Percentiles rank a stretch among this genome's conserved stretches.
Conservation (phyloP, 768 basidiomycete species). For the Lentinula boryana region DNA sequence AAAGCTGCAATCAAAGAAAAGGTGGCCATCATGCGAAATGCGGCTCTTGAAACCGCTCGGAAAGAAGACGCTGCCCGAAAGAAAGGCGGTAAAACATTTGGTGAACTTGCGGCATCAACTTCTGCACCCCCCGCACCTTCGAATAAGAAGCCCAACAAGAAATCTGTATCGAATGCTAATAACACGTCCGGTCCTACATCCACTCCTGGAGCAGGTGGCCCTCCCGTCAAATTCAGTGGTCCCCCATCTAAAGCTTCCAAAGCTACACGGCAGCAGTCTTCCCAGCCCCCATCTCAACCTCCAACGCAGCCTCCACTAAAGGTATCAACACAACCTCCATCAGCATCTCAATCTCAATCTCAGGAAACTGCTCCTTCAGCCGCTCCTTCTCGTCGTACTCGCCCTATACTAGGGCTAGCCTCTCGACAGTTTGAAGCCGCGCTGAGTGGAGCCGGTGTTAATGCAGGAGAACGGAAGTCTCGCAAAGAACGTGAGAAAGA, state of each 20-base stretch:
- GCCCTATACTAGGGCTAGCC: constrained; percentile 58
- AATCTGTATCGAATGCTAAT: constrained; percentile 17
- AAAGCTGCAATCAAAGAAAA: constrained; percentile 69
- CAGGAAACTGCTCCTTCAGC: constrained; percentile 9
- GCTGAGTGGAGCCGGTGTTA: constrained; percentile 55
- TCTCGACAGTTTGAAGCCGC: constrained; percentile 72
- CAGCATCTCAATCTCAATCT: constrained; percentile 11
- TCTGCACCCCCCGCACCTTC: background rate
- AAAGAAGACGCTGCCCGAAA: constrained; percentile 29
- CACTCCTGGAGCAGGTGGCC: constrained; percentile 22
- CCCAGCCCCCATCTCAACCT: constrained; percentile 4
- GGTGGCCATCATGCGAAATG: constrained; percentile 64
- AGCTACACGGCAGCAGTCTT: constrained; percentile 3
- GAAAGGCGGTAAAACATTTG: constrained; percentile 15
- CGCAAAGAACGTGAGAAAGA: constrained; percentile 20
- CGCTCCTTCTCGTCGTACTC: constrained; percentile 33
- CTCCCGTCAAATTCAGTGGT: constrained; percentile 11
- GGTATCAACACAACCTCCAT: constrained; percentile 1
- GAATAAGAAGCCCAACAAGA: constrained; percentile 5
- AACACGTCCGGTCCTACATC: constrained; percentile 12
- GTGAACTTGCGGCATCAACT: constrained; percentile 10
- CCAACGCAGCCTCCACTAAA: background rate
- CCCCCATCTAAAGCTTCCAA: constrained; percentile 15
- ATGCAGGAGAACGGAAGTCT: constrained; percentile 19
- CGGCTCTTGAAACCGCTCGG: constrained; percentile 40